Evolutionary conservation across 306 rosid genomes (phyloP), one percentile per base, ranked within the genome.

Genomic region (Clitoria ternatea): DNA sequence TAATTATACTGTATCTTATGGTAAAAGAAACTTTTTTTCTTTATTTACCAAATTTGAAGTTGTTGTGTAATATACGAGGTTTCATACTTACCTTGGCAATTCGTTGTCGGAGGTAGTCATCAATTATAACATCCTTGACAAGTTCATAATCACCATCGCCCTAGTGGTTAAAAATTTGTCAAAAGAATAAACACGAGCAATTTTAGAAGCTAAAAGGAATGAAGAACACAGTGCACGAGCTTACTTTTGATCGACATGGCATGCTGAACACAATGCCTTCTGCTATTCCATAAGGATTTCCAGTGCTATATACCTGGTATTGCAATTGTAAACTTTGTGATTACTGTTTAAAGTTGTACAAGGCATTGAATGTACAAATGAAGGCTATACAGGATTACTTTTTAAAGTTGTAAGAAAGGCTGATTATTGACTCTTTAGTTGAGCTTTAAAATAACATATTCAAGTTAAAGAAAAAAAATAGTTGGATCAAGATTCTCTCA

Each of bases 111-210:
- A 91, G 96, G 81, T 87, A 94, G 76, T 89, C 95, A 20, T 94
- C 99, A 53, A 94, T 80, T 69, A 69, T 69, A 12, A 94, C 78
- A 57, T 89, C 97, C 57, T 89, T 84, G 45, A 89, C 96, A 53
- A 94, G 85, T 80, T 91, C 97, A 80, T 94, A 94, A 78, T 91
- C 91, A 44, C 97, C 99, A 26, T 94, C 94, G 56, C 99, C 99
- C 99, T 91, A 77, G 35, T 47, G 59, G 66, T 56, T 61, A 39
- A 13, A 14, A 11, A 26, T 32, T 40, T 9, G 52, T 72, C 27
- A 52, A 7, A 19, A 24, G 18, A 43, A 22, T n/a, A n/a, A 63
- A 27, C n/a, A 47, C 19, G 44, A 43, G 18, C 20, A 29, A 5
- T 5, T 61, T 44, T 39, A 40, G 5, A 48, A 71, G 50, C 40